Evolutionary conservation across 1,284 basidiomycete genomes (phyloP), one percentile per base, ranked within the genome.

Genomic region (Ganoderma meredithae): DNA sequence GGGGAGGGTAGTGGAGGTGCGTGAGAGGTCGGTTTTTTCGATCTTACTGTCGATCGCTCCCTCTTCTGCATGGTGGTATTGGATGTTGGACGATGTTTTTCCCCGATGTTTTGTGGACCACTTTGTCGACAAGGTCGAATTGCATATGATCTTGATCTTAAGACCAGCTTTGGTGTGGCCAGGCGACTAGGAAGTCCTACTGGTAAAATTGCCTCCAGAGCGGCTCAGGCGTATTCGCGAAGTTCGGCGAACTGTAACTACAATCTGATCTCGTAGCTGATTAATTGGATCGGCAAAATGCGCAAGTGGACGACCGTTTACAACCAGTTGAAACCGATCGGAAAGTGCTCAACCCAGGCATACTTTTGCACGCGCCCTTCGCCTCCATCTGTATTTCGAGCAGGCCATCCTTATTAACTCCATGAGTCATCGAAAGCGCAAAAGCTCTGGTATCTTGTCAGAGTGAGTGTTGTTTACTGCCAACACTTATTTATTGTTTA

Each of bases 1-100:
- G 39, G 58, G 22, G 39, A 41, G 39, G 8, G 58, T 41, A 13
- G 39, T 40, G 39, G 58, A 41, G 39, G 58, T 60, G 58, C 39
- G 39, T 60, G 39, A 60, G 58, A 13, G 39, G 22, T 13, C 22
- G 33, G 9, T 10, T 25, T 10, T 2, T 47, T 49, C 47, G 12
- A 49, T 25, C 10, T 25, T 25, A 22, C 47, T 25, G 47, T 49
- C 47, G 47, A 49, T 49, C 22, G 22, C 47, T 25, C 22, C 10
- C 47, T 25, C 22, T 49, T 22, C 47, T 22, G 25, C 47, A 25
- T 49, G 22, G 22, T 49, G 22, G 22, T 25, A 10, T 22, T 49
- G 47, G 47, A 25, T 22, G 12, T 49, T 22, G 47, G 47, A 25
- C 22, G 9, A 22, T 49, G 10, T 12, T 12, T 49, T 22, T 8